phyloP scores from a whole-genome alignment of 805 yeast genomes.

The Metschnikowia kofuensis region DNA sequence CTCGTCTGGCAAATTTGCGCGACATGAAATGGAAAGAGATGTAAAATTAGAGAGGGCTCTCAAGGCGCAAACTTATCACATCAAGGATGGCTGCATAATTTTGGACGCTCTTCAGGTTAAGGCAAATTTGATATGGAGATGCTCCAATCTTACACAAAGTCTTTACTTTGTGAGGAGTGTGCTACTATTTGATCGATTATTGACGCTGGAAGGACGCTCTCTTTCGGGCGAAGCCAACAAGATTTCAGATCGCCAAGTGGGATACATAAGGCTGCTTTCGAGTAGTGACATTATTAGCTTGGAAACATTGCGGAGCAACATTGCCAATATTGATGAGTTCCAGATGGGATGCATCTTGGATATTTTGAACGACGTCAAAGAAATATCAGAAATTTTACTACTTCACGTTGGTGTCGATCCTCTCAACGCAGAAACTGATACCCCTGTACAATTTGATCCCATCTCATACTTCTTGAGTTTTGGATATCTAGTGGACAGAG shows the following conservation, averaged over 20 bases:
- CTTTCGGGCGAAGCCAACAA: neutral
- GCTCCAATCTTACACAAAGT: conserved; percentile 23
- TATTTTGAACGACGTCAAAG: conserved; percentile 17
- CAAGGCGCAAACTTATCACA: conserved; percentile 1
- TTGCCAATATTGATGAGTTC: conserved; percentile 14
- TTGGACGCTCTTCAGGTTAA: conserved; percentile 34
- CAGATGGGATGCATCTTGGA: conserved; percentile 31
- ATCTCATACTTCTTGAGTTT: neutral
- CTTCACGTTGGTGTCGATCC: conserved; percentile 8
- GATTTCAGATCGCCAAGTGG: conserved; percentile 4
- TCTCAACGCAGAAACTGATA: neutral
- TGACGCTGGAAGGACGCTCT: conserved; percentile 11
- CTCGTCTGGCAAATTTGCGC: conserved; percentile 8
- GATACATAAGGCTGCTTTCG: conserved; percentile 19
- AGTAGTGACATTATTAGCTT: conserved; percentile 22
- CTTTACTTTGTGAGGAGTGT: conserved; percentile 26
- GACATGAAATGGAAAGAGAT: conserved; percentile 1
- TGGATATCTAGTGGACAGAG: neutral
- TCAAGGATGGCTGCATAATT: conserved; percentile 24
- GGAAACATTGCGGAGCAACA: conserved; percentile 16
- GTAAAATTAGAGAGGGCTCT: conserved; percentile 8
- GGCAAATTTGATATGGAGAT: conserved; percentile 28
- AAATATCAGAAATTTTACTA: conserved; percentile 29
- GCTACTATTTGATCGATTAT: conserved; percentile 35
- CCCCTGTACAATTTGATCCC: conserved; percentile 4